Evolutionary conservation across 352 stramenopile genomes (phyloP), one percentile per base, ranked within the genome.

Genomic region (Phytopythium aichiense): DNA sequence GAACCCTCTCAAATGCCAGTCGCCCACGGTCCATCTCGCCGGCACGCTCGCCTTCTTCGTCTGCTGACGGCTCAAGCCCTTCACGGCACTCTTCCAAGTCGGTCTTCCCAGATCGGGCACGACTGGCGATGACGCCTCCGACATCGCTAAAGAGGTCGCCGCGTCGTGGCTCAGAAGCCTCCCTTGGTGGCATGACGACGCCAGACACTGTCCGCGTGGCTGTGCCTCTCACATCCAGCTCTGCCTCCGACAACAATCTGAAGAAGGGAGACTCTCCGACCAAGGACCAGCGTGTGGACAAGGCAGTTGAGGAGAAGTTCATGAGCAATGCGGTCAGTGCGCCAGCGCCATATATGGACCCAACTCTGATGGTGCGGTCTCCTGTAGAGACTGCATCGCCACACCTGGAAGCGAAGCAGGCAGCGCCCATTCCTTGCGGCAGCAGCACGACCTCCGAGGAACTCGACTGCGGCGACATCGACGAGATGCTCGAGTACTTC

Each of bases 401-500:
- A 16, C 11, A 5, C 25, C 16, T 16, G 25, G 48, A 54, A 31
- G 48, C 16, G 15, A 54, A 54, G 25, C 28, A 16, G 25, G 28
- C 48, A 7, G 25, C 48, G 15, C 48, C 28, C 4, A 6, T 9
- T 11, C 60, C 66, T 23, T 68, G 58, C 42, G 74, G 58, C 51
- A 73, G 60, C 56, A 76, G 56, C 40, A 59, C 54, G 11, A 59
- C 37, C n/a, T 71, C 63, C 8, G 68, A 81, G 25, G 66, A 67
- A 42, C 66, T 79, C 4, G 68, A 79, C 52, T 76, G 52, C 37
- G 61, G 57, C 54, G 76, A 86, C 46, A 88, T 91, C 43, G 82
- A 89, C 72, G 79, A 87, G 46, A 77, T 92, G 72, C 71, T 88
- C 49, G 83, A 90, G 61, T 92, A 87, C 68, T 90, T 90, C 68